phyloP scores from a whole-genome alignment of 371 early-diverging fungal genomes.

The Circinella minor region DNA sequence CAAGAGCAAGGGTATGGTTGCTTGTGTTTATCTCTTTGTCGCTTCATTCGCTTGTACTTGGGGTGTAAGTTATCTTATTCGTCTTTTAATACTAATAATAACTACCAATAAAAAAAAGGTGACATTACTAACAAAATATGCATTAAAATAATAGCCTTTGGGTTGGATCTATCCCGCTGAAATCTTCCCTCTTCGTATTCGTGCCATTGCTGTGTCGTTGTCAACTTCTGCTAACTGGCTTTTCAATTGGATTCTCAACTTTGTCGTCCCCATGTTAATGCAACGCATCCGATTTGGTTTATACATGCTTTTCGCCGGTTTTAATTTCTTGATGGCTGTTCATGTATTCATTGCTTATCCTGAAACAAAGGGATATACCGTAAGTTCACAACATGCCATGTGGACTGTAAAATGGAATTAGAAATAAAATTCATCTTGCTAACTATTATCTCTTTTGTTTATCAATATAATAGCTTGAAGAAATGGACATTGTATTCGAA shows the following conservation, averaged over 20 bases:
- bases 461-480: constrained; percentile 30
- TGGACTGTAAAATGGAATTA: no score
- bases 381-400: constrained; percentile 11
- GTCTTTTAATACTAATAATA: no score
- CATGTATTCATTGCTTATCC: constrained; percentile 73
- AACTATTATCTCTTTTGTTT: no score
- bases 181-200: constrained; percentile 75
- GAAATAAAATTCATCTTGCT: no score
- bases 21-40: constrained; percentile 71
- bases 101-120: no score
- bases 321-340: constrained; percentile 62
- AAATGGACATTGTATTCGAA: constrained; percentile 38
- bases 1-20: constrained; percentile 49
- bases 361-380: constrained; percentile 55
- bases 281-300: constrained; percentile 63
- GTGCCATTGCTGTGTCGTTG: constrained; percentile 78
- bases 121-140: no score
- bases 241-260: constrained; percentile 71
- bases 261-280: constrained; percentile 64
- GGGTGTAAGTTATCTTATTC: constrained; percentile 48
- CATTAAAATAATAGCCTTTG: constrained; percentile 49
- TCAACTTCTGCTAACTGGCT: constrained; percentile 90
- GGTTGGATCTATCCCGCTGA: constrained; percentile 93
- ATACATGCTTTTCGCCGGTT: constrained; percentile 68
- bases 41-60: constrained; percentile 80